These are phyloP conservation scores for Clavariopsis aquatica DNA, from an alignment of 495 filamentous ascomycete species.

Conservation along the genomic window DNA sequence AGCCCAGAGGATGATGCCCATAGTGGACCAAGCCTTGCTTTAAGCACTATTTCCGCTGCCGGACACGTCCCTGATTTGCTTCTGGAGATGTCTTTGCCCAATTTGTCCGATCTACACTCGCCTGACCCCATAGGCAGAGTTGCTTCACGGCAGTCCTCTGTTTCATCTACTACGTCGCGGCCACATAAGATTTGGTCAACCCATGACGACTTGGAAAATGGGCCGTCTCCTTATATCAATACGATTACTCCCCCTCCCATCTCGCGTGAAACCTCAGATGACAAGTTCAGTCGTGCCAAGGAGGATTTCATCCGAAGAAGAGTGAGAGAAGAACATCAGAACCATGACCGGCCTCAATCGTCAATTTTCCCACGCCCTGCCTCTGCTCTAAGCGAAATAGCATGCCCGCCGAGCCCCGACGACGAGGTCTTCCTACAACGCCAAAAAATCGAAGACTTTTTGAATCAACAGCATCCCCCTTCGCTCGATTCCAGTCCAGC, in stretches of 20 bases:
- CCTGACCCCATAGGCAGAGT: constrained; percentile 19
- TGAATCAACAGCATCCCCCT: constrained; percentile 22
- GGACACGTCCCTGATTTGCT: constrained; percentile 45
- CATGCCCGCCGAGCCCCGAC: constrained; percentile 48
- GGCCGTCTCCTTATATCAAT: constrained; percentile 1
- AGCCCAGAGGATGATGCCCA: constrained; percentile 45
- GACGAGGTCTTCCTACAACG: constrained; percentile 38
- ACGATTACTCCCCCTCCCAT: constrained; percentile 4
- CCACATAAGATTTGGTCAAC: neutral
- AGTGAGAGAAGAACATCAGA: constrained; percentile 29
- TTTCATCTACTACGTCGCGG: constrained; percentile 35
- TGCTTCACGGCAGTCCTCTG: constrained; percentile 33
- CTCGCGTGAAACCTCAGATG: constrained; percentile 37
- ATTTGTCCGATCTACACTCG: constrained; percentile 9
- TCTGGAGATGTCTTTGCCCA: constrained; percentile 29
- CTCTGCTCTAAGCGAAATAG: constrained; percentile 28
- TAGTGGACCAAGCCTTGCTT: constrained; percentile 44
- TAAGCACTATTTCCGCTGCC: constrained; percentile 43
- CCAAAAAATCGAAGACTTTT: constrained; percentile 30
- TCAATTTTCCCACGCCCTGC: constrained; percentile 19
- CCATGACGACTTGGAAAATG: constrained; percentile 10
- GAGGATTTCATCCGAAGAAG: constrained; percentile 41
- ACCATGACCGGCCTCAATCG: constrained; percentile 21
- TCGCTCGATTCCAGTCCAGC: constrained; percentile 38
- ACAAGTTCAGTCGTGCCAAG: constrained; percentile 42